These are phyloP conservation scores for Pseudogymnoascus sp. DNA, from an alignment of 2,329 filamentous ascomycete genomes.

Conservation along the genomic window DNA sequence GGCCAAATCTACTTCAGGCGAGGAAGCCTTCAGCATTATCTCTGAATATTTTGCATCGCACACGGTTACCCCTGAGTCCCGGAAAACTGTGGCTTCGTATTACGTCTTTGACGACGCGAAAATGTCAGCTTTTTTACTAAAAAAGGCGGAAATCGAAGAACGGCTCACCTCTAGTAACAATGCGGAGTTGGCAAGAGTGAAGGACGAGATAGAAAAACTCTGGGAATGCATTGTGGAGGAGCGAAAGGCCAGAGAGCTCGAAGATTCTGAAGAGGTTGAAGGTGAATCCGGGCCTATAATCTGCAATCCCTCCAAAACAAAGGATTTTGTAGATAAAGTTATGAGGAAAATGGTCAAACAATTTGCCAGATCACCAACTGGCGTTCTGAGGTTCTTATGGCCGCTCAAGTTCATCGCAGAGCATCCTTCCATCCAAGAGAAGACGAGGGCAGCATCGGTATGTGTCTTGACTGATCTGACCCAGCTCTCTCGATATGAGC, in stretches of 20 bases:
- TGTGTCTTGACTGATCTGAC: not conserved
- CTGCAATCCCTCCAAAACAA: not conserved
- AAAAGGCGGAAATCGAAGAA: not conserved
- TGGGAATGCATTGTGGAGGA: not conserved
- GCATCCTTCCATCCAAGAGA: not conserved
- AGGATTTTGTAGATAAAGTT: not conserved
- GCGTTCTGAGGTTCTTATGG: not conserved
- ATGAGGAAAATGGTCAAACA: not conserved
- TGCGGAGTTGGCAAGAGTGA: not conserved
- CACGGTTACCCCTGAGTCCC: not conserved
- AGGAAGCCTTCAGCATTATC: not conserved
- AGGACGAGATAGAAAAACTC: not conserved
- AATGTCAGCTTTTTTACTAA: not conserved
- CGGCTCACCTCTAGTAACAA: not conserved
- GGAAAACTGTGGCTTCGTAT: not conserved
- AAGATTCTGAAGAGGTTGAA: not conserved
- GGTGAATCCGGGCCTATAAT: not conserved
- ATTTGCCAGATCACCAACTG: not conserved
- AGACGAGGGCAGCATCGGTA: not conserved
- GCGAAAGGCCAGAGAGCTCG: not conserved
- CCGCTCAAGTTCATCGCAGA: slow-evolving; percentile 4
- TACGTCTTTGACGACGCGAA: not conserved
- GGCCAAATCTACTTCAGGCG: not conserved
- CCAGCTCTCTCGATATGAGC: not conserved
- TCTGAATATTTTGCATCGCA: not conserved